A percentile compares a stretch with the other conserved stretches of the same genome.
phyloP scores from a whole-genome alignment of 148 eudicot genomes.

The Euryodendron excelsum region DNA sequence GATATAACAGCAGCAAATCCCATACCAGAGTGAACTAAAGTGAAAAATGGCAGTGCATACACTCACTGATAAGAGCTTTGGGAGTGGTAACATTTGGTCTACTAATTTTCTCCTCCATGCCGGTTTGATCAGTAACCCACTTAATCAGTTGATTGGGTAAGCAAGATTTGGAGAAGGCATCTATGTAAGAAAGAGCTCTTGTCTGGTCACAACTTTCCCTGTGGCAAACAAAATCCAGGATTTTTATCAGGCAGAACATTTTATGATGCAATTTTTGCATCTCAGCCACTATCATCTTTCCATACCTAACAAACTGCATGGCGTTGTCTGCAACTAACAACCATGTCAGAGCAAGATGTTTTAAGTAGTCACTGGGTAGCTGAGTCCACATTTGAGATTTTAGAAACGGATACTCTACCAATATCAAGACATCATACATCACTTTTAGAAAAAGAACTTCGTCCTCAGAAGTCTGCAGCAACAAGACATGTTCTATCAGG shows the following conservation, averaged over 20 bases:
- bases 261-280: background rate
- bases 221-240: constrained; percentile 26
- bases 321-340: constrained; percentile 65
- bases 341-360: constrained; percentile 58
- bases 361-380: constrained; percentile 41
- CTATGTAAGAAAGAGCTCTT: constrained; percentile 41
- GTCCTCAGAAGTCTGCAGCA: constrained; percentile 48
- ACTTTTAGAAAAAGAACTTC: constrained; percentile 42
- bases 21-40: too few relatives aligned
- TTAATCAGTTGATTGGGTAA: constrained; percentile 45
- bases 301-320: constrained; percentile 60
- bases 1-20: too few relatives aligned
- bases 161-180: constrained; percentile 62
- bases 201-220: constrained; percentile 46
- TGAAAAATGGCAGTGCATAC: too few relatives aligned
- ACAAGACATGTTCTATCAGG: background rate
- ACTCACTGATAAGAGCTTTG: constrained; percentile 69
- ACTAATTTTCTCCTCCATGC: constrained; percentile 29
- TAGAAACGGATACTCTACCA: constrained; percentile 49
- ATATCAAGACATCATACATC: constrained; percentile 53
- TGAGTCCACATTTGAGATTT: constrained; percentile 39
- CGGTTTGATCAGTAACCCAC: constrained; percentile 42
- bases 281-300: background rate
- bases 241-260: background rate
- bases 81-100: constrained; percentile 49